Percentiles rank a stretch among this genome's conserved stretches.
Evolutionary conservation across 306 rosid species (phyloP).

Genomic region (Quercus berberidifolia): DNA sequence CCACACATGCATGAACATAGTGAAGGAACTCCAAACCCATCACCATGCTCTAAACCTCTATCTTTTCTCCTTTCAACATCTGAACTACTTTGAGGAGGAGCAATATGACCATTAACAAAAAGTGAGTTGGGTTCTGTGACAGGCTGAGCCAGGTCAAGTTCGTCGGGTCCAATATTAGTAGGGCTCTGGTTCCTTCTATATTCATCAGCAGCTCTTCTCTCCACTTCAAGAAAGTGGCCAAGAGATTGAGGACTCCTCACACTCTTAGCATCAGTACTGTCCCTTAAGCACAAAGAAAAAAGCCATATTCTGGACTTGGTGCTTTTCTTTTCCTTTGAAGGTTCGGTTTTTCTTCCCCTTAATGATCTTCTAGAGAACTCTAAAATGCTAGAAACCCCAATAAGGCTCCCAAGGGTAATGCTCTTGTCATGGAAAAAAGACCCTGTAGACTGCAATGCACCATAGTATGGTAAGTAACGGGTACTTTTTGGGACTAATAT

Average conservation of each 20-base stretch:
- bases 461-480: neutral
- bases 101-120: conserved; percentile 46
- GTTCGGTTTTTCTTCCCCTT: conserved; percentile 45
- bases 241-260: conserved; percentile 33
- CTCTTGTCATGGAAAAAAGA: conserved; percentile 72
- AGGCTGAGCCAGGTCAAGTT: conserved; percentile 25
- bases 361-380: conserved; percentile 64
- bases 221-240: conserved; percentile 52
- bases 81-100: conserved; percentile 43
- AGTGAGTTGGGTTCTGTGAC: conserved; percentile 38
- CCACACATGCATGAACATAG: conserved; percentile 43
- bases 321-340: conserved; percentile 26
- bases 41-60: conserved; percentile 6
- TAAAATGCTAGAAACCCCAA: conserved; percentile 58
- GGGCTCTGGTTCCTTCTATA: conserved; percentile 26
- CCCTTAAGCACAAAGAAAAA: conserved; percentile 36
- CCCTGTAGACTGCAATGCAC: conserved; percentile 58
- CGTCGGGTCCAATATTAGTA: conserved; percentile 35
- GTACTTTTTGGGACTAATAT: neutral
- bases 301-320: conserved; percentile 35
- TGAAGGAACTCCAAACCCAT: conserved; percentile 24
- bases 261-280: conserved; percentile 31
- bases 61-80: conserved; percentile 14
- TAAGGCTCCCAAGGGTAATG: conserved; percentile 71
- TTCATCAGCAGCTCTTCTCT: conserved; percentile 45